Base-by-base conservation (phyloP, 768 basidiomycete species). In the Suillus weaverae region DNA sequence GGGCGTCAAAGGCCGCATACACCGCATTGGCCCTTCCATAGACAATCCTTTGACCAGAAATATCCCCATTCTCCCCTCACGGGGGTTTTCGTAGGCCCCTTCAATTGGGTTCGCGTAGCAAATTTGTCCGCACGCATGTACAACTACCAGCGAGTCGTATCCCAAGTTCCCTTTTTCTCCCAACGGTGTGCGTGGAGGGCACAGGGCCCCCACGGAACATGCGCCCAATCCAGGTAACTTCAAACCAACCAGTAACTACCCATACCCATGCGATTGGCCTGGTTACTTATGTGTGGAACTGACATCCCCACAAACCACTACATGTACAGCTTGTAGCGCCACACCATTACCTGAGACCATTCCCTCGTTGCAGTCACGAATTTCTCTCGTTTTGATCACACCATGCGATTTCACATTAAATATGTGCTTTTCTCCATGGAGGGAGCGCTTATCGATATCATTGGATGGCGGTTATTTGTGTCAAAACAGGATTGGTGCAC, bases 321-420 rank as follows among this genome's bases (percentile, higher is more conserved):
- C 56, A 4, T 38, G 9, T 39, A 57, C 22, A 39, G 16, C 56
- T 57, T 18, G 16, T 59, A 59, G 38, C 20, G 26, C 26, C 18
- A 39, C 9, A 4, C 33, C 44, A 46, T 22, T 46, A 26, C 13
- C 44, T 46, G n/a, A 16, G 48, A 8, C 51, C 6, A 39, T 59
- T 59, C 56, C 56, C 56, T 39, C 56, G 56, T 59, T 26, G 56
- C 26, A 39, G 61, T 66, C 68, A 62, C 59, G 53, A 16, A 38
- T 48, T 56, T 51, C 63, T 53, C 60, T 66, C 61, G 39, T 60
- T 64, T 64, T 62, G 61, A 72, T 69, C 64, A 64, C 65, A 63
- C 54, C 54, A 32, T 59, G 56, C 38, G 22, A 9, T 53, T 36
- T 43, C 38, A 38, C 61, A 64, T 67, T 60, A 16, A 14, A 22